Percentiles rank a stretch among this genome's conserved stretches.
Conservation (phyloP, 139 green algal genomes). For the Chlamydomonas sp. region DNA sequence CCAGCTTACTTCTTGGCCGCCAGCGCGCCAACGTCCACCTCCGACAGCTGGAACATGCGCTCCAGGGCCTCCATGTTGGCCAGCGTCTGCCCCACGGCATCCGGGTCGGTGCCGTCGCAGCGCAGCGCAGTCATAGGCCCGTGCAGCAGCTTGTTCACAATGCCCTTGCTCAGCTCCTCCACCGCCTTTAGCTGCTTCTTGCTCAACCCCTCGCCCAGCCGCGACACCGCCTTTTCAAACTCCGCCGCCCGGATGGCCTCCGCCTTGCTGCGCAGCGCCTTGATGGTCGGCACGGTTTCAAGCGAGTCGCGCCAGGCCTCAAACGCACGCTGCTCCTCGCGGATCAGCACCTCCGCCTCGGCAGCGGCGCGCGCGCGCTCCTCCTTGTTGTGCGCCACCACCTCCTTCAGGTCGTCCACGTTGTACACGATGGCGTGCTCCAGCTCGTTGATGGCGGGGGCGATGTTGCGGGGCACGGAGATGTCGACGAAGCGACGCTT, state of each 20-base stretch:
- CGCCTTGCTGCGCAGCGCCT: conserved; percentile 93
- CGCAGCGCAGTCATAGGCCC: conserved; percentile 97
- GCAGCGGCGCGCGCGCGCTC: conserved; percentile 66
- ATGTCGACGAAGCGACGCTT: conserved; percentile 98
- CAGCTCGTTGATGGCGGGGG: conserved; percentile 79
- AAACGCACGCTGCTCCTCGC: conserved; percentile 88
- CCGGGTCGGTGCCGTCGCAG: conserved; percentile 89
- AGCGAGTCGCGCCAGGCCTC: conserved; percentile 97
- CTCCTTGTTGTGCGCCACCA: conserved; percentile 97
- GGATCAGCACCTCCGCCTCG: conserved; percentile 69
- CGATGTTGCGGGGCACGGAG: conserved; percentile 97
- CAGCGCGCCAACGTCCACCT: conserved; percentile 33
- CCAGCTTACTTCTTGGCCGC: conserved; percentile 19
- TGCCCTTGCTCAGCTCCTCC: conserved; percentile 93
- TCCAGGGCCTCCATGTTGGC: conserved; percentile 99
- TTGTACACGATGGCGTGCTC: conserved; percentile 93
- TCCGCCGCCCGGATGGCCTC: conserved; percentile 90
- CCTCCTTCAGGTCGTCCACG: conserved; percentile 99
- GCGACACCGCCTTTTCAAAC: conserved; percentile 93
- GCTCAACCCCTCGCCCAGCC: conserved; percentile 90
- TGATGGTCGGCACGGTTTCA: conserved; percentile 99
- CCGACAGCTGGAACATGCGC: conserved; percentile 95
- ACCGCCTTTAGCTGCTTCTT: conserved; percentile 97
- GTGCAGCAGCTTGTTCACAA: conserved; percentile 99
- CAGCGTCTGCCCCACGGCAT: conserved; percentile 90